Base-by-base conservation (phyloP, 176 grass and related monocot species). In the Musa troglodytarum region DNA sequence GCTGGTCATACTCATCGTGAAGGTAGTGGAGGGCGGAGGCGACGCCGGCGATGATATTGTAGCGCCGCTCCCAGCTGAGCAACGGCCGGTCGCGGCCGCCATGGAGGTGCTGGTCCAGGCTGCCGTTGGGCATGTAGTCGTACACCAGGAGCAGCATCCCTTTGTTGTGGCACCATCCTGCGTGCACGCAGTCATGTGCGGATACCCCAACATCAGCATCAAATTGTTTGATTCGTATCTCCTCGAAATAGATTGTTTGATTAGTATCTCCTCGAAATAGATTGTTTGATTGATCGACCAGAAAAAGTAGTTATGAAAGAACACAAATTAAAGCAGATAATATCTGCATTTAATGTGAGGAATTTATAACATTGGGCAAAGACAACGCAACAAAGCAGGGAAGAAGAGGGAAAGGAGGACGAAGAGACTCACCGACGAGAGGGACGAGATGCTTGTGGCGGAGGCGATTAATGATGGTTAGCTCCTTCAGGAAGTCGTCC, bases 151-250 rank as follows among this genome's bases (percentile, higher is more conserved):
- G 76, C 49, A 87, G 56, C 53, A 80, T 63, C 0, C 84, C 80
- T 57, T 87, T 83, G n/a, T 84, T 79, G 65, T 87, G 71, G 75
- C 92, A 87, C 89, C 89, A 92, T 10, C 92, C 92, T 81, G 77
- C 15, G 11, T 11, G 14, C 24, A 75, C 11, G 29, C 29, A 34
- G 29, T 34, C 29, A 34, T 34, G 29, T 34, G 29, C 3, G 29
- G 29, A 34, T 34, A 0, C 29, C 29, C 29, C 29, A 34, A 34
- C 3, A 34, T 34, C 29, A 34, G 29, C 29, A 34, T 34, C 29
- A 34, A 34, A 34, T 34, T 34, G 29, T 34, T 34, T 34, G 29
- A 34, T 34, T 5, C 3, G 5, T 34, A 34, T 34, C 29, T 5
- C 29, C 29, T 34, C 29, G 29, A 34, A 34, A 34, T 5, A 34